These are phyloP conservation scores for Hygrocybe coccinea DNA, from an alignment of 768 basidiomycete genomes.

Conservation along the genomic window DNA sequence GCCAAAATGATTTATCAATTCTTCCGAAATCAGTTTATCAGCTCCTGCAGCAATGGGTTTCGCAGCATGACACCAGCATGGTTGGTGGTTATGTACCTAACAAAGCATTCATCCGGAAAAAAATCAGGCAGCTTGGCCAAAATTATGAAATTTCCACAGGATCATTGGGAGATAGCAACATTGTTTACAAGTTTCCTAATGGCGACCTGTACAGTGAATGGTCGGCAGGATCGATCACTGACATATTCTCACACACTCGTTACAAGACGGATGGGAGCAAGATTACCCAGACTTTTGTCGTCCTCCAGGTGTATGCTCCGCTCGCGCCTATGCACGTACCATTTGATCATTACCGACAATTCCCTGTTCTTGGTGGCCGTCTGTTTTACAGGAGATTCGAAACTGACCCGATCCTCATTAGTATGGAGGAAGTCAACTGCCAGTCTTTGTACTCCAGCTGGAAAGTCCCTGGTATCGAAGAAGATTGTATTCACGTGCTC, in stretches of 20 bases:
- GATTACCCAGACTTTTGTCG: constrained; percentile 5
- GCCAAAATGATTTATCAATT: not conserved
- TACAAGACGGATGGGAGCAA: not conserved
- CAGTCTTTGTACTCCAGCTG: constrained; percentile 8
- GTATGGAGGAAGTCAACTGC: constrained; percentile 9
- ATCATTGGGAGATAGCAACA: constrained; percentile 4
- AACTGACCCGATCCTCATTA: not conserved
- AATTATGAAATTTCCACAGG: not conserved
- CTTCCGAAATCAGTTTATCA: not conserved
- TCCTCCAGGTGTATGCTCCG: not conserved
- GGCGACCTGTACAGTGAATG: not conserved
- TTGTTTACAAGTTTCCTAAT: constrained; percentile 4
- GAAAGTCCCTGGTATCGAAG: constrained; percentile 2
- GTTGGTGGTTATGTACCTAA: not conserved
- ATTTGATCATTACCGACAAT: constrained; percentile 8
- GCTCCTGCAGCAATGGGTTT: not conserved
- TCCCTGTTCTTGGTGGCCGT: constrained; percentile 10
- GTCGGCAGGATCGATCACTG: constrained; percentile 7
- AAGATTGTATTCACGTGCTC: constrained; percentile 3
- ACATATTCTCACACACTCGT: constrained; percentile 9
- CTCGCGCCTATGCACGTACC: not conserved
- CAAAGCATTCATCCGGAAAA: not conserved
- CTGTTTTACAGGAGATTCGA: constrained; percentile 11
- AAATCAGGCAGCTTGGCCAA: not conserved
- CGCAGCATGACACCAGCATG: not conserved